Base-by-base conservation (phyloP, 2,329 filamentous ascomycete species). In the Scytalidium sp. region DNA sequence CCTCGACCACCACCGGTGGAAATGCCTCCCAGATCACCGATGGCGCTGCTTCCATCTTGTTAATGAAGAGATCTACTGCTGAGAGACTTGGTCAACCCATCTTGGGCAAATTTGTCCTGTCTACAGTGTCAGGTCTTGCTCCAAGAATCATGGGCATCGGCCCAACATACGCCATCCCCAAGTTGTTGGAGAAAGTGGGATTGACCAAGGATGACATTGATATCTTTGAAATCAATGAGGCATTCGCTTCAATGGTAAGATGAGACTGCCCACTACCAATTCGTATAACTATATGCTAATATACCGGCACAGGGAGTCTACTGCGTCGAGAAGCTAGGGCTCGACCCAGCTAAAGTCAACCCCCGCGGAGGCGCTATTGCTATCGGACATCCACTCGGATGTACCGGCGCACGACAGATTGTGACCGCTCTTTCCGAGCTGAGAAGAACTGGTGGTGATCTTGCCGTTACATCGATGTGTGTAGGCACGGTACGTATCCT, bases 191-290 rank as follows among this genome's bases (percentile, higher is more conserved):
- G 64, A 91, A 93, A 68, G 89, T 90, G 1, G 90, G 90, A 52
- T 81, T 97, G 61, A 75, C 75, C 65, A 87, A 84, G 70, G 85
- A 93, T 47, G 92, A 97, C 59, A 90, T 97, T 36, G 93, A 97
- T 67, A 90, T 97, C 64, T 97, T 82, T 67, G 93, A 97, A 81
- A 96, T 97, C 78, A 97, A 97, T 78, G 93, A 97, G 81, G 93
- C 93, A 1, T 97, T 97, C 70, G 93, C 93, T 41, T 93, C 88
- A 51, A 97, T 97, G 90, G 84, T 57, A 90, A 96, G 80, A 95
- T n/a, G n/a, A n/a, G n/a, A n/a, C n/a, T n/a, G n/a, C n/a, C n/a
- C n/a, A n/a, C n/a, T n/a, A n/a, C n/a, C n/a, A n/a, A n/a, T n/a
- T n/a, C n/a, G n/a, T n/a, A n/a, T n/a, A n/a, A n/a, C 3, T 25